Conservation (phyloP, 2,329 filamentous ascomycete genomes). For the Hypoxylon sp. region DNA sequence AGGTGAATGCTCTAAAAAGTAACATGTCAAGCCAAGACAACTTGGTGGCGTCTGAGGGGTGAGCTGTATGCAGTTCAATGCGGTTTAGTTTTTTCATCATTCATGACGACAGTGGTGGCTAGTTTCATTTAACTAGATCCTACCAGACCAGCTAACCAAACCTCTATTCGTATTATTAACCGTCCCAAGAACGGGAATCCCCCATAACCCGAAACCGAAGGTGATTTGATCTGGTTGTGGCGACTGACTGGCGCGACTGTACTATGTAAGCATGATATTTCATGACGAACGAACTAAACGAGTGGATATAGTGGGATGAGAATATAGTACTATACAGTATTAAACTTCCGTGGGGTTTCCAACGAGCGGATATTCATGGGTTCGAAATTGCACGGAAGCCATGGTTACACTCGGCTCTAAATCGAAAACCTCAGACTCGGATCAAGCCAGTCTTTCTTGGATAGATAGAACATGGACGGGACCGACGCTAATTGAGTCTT, state of each 20-base stretch:
- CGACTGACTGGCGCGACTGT: conserved; percentile 24
- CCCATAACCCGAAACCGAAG: conserved; percentile 23
- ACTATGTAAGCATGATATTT: conserved; percentile 29
- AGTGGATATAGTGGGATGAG: conserved; percentile 29
- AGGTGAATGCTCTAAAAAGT: conserved; percentile 24
- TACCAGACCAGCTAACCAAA: conserved; percentile 9
- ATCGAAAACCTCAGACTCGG: conserved; percentile 28
- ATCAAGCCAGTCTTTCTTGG: conserved; percentile 18
- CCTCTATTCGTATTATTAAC: conserved; percentile 17
- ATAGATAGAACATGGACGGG: conserved; percentile 14
- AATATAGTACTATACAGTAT: no score
- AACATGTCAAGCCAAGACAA: conserved; percentile 16
- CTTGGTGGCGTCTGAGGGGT: conserved; percentile 19
- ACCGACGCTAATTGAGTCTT: conserved; percentile 25
- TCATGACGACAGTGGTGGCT: conserved; percentile 32
- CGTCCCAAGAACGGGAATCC: conserved; percentile 14
- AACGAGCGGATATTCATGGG: conserved; percentile 21
- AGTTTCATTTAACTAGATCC: conserved; percentile 30
- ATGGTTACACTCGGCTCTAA: conserved; percentile 40
- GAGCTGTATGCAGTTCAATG: conserved; percentile 23
- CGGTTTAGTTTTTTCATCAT: conserved; percentile 27
- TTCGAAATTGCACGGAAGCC: conserved; percentile 27
- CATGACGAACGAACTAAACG: conserved; percentile 18
- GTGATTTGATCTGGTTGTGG: conserved; percentile 17
- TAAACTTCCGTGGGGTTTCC: conserved; percentile 34